phyloP scores from a whole-genome alignment of 768 basidiomycete species.

The Wakefieldia striispora region DNA sequence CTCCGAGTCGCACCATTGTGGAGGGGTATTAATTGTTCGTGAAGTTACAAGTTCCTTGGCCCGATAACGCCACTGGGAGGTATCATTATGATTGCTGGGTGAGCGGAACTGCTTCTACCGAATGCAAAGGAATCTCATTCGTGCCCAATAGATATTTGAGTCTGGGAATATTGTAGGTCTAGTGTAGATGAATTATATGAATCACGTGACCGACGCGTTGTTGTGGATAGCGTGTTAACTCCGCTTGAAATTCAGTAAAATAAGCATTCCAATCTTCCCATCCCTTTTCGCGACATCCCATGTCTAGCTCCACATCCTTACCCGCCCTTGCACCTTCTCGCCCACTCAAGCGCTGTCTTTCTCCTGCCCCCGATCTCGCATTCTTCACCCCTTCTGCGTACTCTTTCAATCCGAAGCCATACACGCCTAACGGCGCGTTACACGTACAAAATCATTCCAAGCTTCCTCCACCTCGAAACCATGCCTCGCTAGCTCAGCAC shows the following conservation, averaged over 20 bases:
- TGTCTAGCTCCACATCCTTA: slow-evolving; percentile 12
- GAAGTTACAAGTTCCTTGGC: slow-evolving; percentile 51
- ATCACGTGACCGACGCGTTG: slow-evolving; percentile 44
- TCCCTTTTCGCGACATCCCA: slow-evolving; percentile 23
- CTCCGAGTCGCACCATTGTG: neutral
- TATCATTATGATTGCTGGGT: slow-evolving; percentile 66
- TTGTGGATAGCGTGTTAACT: slow-evolving; percentile 36
- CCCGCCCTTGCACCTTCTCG: slow-evolving; percentile 17
- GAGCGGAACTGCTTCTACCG: slow-evolving; percentile 22
- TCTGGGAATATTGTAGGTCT: slow-evolving; percentile 43
- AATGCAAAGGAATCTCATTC: slow-evolving; percentile 4
- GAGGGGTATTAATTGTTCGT: slow-evolving; percentile 3
- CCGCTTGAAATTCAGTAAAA: slow-evolving; percentile 41
- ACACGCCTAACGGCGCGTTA: slow-evolving; percentile 39
- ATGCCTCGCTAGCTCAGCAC: slow-evolving; percentile 39
- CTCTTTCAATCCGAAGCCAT: slow-evolving; percentile 67
- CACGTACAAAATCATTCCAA: slow-evolving; percentile 23
- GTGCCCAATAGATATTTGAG: slow-evolving; percentile 46
- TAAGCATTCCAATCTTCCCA: slow-evolving; percentile 14
- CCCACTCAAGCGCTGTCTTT: slow-evolving; percentile 48
- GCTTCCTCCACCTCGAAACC: slow-evolving; percentile 30
- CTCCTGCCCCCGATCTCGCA: slow-evolving; percentile 45
- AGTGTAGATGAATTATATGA: slow-evolving; percentile 3
- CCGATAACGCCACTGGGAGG: slow-evolving; percentile 71
- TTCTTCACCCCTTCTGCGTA: slow-evolving; percentile 64